Evolutionary conservation across 208 protist species (phyloP).

Genomic region (Leishmania amazonensis): DNA sequence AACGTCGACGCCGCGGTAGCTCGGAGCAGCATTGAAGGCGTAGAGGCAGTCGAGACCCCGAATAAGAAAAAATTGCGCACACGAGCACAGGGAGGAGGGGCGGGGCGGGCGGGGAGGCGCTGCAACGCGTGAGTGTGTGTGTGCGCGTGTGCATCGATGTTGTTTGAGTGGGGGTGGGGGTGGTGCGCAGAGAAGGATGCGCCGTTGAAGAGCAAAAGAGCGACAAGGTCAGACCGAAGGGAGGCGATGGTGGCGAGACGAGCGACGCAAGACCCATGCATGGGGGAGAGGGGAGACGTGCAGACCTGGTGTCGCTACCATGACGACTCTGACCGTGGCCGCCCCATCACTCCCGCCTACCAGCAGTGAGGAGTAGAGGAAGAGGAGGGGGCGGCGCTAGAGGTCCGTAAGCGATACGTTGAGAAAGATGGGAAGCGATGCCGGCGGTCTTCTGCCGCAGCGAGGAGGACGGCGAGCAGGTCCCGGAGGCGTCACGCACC

Average conservation of each 20-base stretch:
- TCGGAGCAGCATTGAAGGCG: slow-evolving; percentile 6
- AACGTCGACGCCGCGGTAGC: neutral
- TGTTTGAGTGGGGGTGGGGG: neutral
- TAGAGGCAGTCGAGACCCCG: neutral
- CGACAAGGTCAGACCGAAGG: neutral
- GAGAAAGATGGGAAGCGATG: neutral
- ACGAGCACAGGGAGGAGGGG: neutral
- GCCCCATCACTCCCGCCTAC: neutral
- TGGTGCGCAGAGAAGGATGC: neutral
- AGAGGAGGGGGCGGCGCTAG: neutral
- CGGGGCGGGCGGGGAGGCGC: too few species aligned
- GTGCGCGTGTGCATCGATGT: neutral
- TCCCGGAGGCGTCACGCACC: neutral
- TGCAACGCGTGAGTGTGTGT: neutral
- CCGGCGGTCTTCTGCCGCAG: neutral
- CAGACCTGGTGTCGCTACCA: neutral
- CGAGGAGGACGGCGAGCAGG: neutral
- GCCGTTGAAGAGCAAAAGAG: neutral
- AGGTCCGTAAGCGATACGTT: neutral
- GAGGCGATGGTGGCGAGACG: neutral
- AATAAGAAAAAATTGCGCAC: too few species aligned
- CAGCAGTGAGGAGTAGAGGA: neutral
- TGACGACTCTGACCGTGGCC: too few species aligned
- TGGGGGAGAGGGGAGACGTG: too few species aligned
- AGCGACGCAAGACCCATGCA: neutral